These are phyloP conservation scores for Russula compacta DNA, from an alignment of 768 basidiomycete genomes.

Conservation along the genomic window DNA sequence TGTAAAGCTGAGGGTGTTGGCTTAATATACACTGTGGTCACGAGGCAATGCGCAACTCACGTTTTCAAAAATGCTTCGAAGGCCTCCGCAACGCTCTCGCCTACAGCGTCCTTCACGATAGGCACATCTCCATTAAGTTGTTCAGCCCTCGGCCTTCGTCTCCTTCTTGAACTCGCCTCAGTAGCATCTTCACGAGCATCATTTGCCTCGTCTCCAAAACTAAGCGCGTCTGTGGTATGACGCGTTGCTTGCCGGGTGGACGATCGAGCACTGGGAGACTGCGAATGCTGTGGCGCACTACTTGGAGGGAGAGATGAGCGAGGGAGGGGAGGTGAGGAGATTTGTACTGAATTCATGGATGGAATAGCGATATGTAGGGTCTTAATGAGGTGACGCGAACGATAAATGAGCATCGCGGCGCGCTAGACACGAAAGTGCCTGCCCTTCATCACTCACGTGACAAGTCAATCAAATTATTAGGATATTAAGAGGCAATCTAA, in stretches of 20 bases:
- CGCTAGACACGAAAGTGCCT: constrained; percentile 34
- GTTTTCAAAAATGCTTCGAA: constrained; percentile 88
- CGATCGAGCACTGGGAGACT: constrained; percentile 29
- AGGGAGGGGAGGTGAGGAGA: constrained; percentile 48
- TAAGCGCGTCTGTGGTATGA: constrained; percentile 27
- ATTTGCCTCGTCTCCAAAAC: constrained; percentile 38
- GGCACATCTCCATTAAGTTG: constrained; percentile 62
- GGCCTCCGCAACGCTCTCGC: constrained; percentile 87
- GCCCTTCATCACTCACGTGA: constrained; percentile 32
- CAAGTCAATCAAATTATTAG: not conserved
- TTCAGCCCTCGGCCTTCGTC: constrained; percentile 34
- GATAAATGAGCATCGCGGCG: constrained; percentile 21
- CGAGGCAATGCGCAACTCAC: constrained; percentile 32
- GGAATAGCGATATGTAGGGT: constrained; percentile 3
- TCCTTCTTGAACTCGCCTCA: constrained; percentile 30
- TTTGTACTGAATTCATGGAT: constrained; percentile 44
- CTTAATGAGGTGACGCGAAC: constrained; percentile 9
- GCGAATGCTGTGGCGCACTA: constrained; percentile 35
- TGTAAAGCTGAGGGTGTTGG: constrained; percentile 56
- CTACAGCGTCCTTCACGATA: constrained; percentile 86
- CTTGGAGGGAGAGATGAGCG: constrained; percentile 46
- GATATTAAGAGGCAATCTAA: constrained; percentile 5
- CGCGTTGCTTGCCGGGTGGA: constrained; percentile 25
- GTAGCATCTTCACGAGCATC: constrained; percentile 32
- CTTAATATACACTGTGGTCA: not conserved